Conservation (phyloP, 176 grass and related monocot species). For the Oryza meridionalis region DNA sequence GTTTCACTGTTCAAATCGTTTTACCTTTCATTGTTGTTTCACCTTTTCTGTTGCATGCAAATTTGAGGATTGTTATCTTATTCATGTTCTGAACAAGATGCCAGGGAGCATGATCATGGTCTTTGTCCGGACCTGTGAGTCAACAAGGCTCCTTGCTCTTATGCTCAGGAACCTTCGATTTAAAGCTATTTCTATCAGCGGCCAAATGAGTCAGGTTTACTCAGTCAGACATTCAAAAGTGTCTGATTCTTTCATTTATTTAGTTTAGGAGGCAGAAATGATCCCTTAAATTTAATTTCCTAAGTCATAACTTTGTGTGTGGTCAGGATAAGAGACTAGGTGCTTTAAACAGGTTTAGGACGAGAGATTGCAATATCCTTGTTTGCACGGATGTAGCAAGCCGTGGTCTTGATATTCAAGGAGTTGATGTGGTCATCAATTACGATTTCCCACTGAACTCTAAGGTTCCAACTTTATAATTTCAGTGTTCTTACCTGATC, state of each 20-base stretch:
- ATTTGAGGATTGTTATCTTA: constrained; percentile 89
- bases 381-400: constrained; percentile 96
- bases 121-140: constrained; percentile 89
- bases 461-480: constrained; percentile 54
- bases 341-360: constrained; percentile 86
- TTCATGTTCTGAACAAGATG: constrained; percentile 82
- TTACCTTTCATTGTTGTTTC: not conserved
- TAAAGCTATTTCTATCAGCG: constrained; percentile 84
- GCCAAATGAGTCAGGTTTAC: constrained; percentile 88
- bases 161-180: constrained; percentile 79
- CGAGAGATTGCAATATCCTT: constrained; percentile 81
- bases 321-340: constrained; percentile 79
- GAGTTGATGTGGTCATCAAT: constrained; percentile 88
- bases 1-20: not conserved
- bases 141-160: constrained; percentile 76
- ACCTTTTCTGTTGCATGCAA: not conserved
- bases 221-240: not conserved
- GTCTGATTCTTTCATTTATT: constrained; percentile 6
- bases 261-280: not conserved
- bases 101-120: constrained; percentile 72
- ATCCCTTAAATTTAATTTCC: not conserved
- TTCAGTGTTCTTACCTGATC: not conserved
- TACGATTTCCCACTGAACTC: constrained; percentile 93
- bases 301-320: not conserved
- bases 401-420: constrained; percentile 91